Evolutionary conservation across 805 yeast species (phyloP), one percentile per base, ranked within the genome.

Genomic region (Sungouiozyma ichnusensis): DNA sequence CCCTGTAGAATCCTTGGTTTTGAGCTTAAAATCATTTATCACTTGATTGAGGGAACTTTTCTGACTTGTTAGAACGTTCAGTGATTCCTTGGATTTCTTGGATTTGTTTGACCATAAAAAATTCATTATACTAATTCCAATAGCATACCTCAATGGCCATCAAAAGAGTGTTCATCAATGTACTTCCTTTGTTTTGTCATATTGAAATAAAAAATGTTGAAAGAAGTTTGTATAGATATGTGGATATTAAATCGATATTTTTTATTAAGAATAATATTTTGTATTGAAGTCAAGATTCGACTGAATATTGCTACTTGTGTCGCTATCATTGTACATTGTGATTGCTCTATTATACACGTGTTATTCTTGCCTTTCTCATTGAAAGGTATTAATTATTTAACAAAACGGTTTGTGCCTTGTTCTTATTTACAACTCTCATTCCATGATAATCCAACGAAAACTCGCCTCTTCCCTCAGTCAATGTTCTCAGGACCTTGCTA

Each of bases 391-490:
- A 24, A 11, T 24, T 2, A 9, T 4, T 20, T 11, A 15, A 13
- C 9, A 36, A 3, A 8, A 43, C 34, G n/a, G 29, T 19, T 6
- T 55, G 54, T 14, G 71, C 55, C 44, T 82, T 63, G 20, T 80
- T 83, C 8, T 64, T 62, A 2, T 77, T 64, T 1, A 81, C 82
- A 40, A 78, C 65, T 49, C 78, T 76, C 82, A 86, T 86, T 2
- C 86, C 84, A 33, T 68, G 60, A 49, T 80, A 83, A 13, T 74
- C 71, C 95, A 90, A 85, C 45, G 77, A 77, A 60, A 84, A 87
- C 2, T 78, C 73, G 2, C 88, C 95, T 35, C 95, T 71, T 1
- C 98, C 98, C 55, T 86, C 87, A 0, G 97, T 88, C 51, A 87
- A 65, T 32, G 92, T 80, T 52, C 97, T 66, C 37, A 92, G 65